Percentiles rank a stretch among this genome's conserved stretches.
Conservation (phyloP, 768 basidiomycete genomes). For the Boletus pseudo-olivaceus region DNA sequence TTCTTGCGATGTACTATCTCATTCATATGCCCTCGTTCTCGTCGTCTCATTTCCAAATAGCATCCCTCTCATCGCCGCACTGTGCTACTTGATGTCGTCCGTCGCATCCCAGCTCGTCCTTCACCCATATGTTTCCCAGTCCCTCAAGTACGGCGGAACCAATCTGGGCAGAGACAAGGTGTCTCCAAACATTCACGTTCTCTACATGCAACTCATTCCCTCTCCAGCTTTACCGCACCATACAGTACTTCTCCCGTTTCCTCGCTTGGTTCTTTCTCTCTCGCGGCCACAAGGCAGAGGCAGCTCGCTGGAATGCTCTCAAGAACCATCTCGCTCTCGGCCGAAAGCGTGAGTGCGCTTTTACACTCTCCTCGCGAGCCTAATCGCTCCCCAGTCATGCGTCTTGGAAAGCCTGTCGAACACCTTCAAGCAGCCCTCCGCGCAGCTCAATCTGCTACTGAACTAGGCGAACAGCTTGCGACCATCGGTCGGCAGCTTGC, state of each 20-base stretch:
- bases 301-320: constrained; percentile 76
- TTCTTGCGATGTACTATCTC: constrained; percentile 10
- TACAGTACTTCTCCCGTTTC: constrained; percentile 90
- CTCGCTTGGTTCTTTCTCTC: constrained; percentile 78
- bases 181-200: constrained; percentile 3
- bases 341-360: constrained; percentile 63
- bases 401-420: constrained; percentile 91
- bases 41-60: not conserved
- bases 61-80: constrained; percentile 12
- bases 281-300: constrained; percentile 66
- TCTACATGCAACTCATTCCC: not conserved
- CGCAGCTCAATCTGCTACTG: constrained; percentile 52
- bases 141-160: constrained; percentile 73
- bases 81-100: constrained; percentile 26
- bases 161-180: constrained; percentile 93
- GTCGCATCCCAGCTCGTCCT: constrained; percentile 76
- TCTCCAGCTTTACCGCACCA: constrained; percentile 74
- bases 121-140: constrained; percentile 75
- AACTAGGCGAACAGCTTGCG: constrained; percentile 67
- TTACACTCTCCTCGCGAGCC: not conserved
- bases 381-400: constrained; percentile 58
- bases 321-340: constrained; percentile 82
- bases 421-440: constrained; percentile 88
- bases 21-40: not conserved
- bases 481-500: constrained; percentile 80